A percentile compares a stretch with the other conserved stretches of the same genome.
Conservation (phyloP, 1,284 basidiomycete genomes). For the Leccinum pachyderme region DNA sequence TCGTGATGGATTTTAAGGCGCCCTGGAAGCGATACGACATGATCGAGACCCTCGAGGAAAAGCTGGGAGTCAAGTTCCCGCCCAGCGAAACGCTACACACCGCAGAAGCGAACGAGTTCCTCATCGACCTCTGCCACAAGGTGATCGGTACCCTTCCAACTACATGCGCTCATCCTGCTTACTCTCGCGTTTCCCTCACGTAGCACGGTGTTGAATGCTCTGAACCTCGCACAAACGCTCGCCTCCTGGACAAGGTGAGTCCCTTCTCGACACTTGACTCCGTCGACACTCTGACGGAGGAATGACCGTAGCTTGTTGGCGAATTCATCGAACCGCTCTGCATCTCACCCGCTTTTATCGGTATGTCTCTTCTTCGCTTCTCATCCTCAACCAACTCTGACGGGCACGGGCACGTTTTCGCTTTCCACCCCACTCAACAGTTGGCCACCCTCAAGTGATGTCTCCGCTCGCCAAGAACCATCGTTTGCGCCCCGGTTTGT, state of each 20-base stretch:
- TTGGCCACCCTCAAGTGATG: slow-evolving; percentile 99
- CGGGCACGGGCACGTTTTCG: neutral
- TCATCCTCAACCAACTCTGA: neutral
- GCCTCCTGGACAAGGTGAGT: slow-evolving; percentile 89
- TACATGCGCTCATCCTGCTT: neutral
- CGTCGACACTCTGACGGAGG: neutral
- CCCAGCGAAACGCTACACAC: slow-evolving; percentile 90
- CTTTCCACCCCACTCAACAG: slow-evolving; percentile 36
- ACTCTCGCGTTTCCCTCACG: slow-evolving; percentile 26
- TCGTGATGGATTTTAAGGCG: slow-evolving; percentile 85
- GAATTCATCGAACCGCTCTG: slow-evolving; percentile 98
- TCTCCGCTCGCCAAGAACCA: slow-evolving; percentile 97
- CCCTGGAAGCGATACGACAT: slow-evolving; percentile 99
- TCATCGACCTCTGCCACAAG: slow-evolving; percentile 84
- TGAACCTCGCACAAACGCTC: slow-evolving; percentile 94
- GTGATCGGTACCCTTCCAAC: slow-evolving; percentile 35
- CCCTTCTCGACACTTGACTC: neutral
- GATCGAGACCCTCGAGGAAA: slow-evolving; percentile 95
- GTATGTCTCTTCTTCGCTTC: slow-evolving; percentile 36
- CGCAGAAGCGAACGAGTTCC: slow-evolving; percentile 85
- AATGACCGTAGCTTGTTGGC: slow-evolving; percentile 74
- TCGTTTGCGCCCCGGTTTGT: slow-evolving; percentile 89
- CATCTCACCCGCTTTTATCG: slow-evolving; percentile 95
- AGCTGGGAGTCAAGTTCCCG: slow-evolving; percentile 91
- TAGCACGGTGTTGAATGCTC: slow-evolving; percentile 97